Evolutionary conservation across 108 stramenopile genomes (phyloP).

Genomic region (Mayamaea pseudoterrestris): DNA sequence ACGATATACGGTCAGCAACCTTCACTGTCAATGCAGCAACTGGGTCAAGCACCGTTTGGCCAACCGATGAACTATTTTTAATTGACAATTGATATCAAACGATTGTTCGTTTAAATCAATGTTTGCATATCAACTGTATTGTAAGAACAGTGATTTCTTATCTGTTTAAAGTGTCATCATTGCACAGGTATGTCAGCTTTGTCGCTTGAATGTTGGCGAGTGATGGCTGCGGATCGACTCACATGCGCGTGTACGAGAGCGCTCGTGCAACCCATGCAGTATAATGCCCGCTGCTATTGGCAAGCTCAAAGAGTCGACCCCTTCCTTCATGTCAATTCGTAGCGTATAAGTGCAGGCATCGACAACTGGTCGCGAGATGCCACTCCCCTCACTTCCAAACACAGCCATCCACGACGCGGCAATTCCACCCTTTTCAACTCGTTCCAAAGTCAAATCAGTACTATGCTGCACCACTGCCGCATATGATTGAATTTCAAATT

Average conservation of each 20-base stretch:
- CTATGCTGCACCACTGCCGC: slow-evolving; percentile 58
- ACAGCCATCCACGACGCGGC: slow-evolving; percentile 51
- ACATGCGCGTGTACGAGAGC: background rate
- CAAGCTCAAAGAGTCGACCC: slow-evolving; percentile 57
- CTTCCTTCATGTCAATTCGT: slow-evolving; percentile 41
- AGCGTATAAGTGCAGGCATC: slow-evolving; percentile 30
- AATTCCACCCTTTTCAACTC: slow-evolving; percentile 6
- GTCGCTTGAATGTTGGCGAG: background rate
- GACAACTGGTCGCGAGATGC: slow-evolving; percentile 37
- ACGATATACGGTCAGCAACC: slow-evolving; percentile 19
- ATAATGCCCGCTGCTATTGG: slow-evolving; percentile 62
- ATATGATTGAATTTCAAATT: slow-evolving; percentile 17
- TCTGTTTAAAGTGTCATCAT: background rate
- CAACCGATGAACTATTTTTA: background rate
- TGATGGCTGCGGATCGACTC: background rate
- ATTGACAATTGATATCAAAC: too few relatives aligned
- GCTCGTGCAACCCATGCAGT: slow-evolving; percentile 44
- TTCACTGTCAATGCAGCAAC: background rate
- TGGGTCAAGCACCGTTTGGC: background rate
- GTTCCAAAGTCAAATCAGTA: slow-evolving; percentile 12
- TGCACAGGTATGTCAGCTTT: background rate
- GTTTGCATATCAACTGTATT: too few relatives aligned
- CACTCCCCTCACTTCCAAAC: slow-evolving; percentile 64
- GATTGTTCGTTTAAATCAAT: too few relatives aligned
- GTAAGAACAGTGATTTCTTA: too few relatives aligned